phyloP scores from a whole-genome alignment of 805 yeast species.

The Candida nonsorbophila region DNA sequence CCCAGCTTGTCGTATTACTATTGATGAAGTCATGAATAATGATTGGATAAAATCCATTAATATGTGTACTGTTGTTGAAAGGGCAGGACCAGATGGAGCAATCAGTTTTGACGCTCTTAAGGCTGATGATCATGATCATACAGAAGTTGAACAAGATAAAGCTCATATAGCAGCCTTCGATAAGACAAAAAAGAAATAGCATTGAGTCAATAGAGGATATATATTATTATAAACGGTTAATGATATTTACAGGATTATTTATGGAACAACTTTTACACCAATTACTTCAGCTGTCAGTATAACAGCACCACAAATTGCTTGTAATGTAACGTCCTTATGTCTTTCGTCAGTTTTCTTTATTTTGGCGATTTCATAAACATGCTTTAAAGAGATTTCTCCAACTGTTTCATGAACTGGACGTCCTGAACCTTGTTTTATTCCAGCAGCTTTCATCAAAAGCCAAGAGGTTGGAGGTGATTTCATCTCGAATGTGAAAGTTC shows the following conservation, averaged over 20 bases:
- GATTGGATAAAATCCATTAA: constrained; percentile 59
- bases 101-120: constrained; percentile 28
- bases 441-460: constrained; percentile 77
- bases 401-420: constrained; percentile 54
- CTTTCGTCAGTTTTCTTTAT: constrained; percentile 83
- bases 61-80: constrained; percentile 62
- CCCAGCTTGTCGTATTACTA: constrained; percentile 79
- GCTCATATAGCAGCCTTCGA: constrained; percentile 95
- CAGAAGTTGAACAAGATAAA: constrained; percentile 85
- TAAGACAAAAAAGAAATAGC: constrained; percentile 61
- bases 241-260: constrained; percentile 8
- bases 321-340: constrained; percentile 64
- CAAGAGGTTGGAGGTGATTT: constrained; percentile 91
- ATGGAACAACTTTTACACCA: constrained; percentile 80
- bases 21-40: constrained; percentile 73
- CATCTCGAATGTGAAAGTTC: constrained; percentile 80
- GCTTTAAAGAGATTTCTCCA: constrained; percentile 75
- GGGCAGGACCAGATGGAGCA: constrained; percentile 25
- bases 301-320: constrained; percentile 75
- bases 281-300: constrained; percentile 85
- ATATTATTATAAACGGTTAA: too few species aligned
- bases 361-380: constrained; percentile 90
- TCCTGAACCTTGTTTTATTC: constrained; percentile 73
- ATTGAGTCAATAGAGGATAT: too few species aligned
- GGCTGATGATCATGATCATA: constrained; percentile 69